Evolutionary conservation across 768 basidiomycete genomes (phyloP).

Genomic region (Phylloporus sp.): DNA sequence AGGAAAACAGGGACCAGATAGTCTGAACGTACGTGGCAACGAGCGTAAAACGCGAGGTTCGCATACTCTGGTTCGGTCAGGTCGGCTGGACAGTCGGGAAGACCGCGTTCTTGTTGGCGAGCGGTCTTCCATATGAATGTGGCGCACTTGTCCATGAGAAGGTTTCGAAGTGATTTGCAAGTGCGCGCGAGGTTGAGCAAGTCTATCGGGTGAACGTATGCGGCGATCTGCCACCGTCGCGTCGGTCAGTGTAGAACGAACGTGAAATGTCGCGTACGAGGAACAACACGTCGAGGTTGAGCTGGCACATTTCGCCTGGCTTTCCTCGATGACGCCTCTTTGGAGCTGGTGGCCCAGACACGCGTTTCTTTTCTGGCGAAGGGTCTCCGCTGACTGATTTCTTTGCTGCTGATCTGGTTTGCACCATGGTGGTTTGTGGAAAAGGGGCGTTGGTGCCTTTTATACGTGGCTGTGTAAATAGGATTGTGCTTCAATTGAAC

Average conservation of each 20-base stretch:
- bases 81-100: neutral
- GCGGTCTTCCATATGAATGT: neutral
- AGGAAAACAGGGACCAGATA: too few relatives aligned
- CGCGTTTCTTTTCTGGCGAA: neutral
- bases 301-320: neutral
- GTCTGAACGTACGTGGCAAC: neutral
- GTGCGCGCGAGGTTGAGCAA: neutral
- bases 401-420: neutral
- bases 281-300: constrained; percentile 13
- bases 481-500: too few relatives aligned
- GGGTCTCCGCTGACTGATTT: neutral
- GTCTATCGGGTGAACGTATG: neutral
- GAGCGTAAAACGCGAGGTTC: neutral
- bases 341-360: too few relatives aligned
- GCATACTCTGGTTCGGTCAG: neutral
- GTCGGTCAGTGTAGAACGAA: neutral
- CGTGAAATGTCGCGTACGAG: neutral
- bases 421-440: neutral
- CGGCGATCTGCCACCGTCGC: neutral
- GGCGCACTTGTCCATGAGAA: neutral
- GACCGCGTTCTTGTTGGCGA: neutral
- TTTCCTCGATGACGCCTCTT: neutral
- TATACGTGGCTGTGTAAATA: too few relatives aligned
- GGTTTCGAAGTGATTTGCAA: neutral
- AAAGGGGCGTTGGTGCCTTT: neutral